Evolutionary conservation across 345 rosid genomes (phyloP), one percentile per base, ranked within the genome.

Genomic region (Rhizophora mangle): DNA sequence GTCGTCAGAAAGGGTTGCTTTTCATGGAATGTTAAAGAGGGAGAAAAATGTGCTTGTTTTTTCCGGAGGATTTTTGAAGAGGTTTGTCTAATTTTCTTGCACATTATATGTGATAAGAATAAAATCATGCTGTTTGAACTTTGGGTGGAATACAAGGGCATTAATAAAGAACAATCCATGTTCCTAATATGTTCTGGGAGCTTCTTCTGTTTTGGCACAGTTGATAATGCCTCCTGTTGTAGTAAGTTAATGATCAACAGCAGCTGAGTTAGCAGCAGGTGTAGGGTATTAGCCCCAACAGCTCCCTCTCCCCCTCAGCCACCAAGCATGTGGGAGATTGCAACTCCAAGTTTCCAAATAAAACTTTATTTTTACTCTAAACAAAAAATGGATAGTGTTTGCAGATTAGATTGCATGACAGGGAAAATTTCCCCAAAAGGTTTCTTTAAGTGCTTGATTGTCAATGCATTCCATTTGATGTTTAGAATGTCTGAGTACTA

Each of bases 41-140:
- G 88, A 36, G 84, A 84, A 59, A 84, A 79, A 78, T 88, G 97
- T 66, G 98, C 98, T 27, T 74, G 84, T 78, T 85, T 81, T 67
- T 86, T 90, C 18, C 85, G 96, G 63, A 90, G 99, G 79, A 88
- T 92, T 70, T 92, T 90, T 39, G 96, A 95, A 86, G 99, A 95
- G 99, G 99, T 95, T 65, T 51, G 74, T 62, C 27, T 9, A 24
- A 47, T 71, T 39, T n/a, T 74, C 49, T 34, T 52, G 9, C 22
- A 27, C 62, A 19, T 11, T 16, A n/a, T 56, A 8, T 27, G 1
- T 19, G 7, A 36, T 30, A 39, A 54, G 59, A 68, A 20, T 27
- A 16, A 5, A 36, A 27, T 26, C 30, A 22, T 55, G 29, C 5
- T 22, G 59, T 26, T 22, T 26, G 43, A 76, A 70, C 61, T 21